phyloP scores from a whole-genome alignment of 306 rosid species.

The Hippophae tibetana region DNA sequence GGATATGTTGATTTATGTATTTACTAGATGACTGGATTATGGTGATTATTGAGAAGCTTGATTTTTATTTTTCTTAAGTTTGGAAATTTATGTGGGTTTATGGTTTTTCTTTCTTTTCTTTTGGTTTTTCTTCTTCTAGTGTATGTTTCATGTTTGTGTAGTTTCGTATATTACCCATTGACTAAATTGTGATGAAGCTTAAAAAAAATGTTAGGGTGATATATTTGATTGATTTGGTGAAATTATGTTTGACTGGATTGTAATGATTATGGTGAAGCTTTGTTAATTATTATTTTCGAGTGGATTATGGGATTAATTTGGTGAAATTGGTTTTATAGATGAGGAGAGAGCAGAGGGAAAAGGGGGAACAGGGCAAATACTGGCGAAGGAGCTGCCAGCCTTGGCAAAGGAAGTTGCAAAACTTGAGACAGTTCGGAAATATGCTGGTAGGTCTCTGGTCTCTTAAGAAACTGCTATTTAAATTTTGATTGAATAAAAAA shows the following conservation, averaged over 20 bases:
- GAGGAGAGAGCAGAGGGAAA: conserved; percentile 38
- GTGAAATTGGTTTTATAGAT: conserved; percentile 20
- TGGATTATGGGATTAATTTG: neutral
- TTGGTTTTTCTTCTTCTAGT: no score
- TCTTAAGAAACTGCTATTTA: conserved; percentile 4
- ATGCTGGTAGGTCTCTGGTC: conserved; percentile 49
- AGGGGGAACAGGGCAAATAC: conserved; percentile 35
- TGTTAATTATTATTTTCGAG: conserved; percentile 1
- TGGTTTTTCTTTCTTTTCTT: no score
- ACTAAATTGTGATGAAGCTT: no score
- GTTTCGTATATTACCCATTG: no score
- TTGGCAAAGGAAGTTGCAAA: conserved; percentile 90
- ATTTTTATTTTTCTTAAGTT: neutral
- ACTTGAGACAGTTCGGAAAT: conserved; percentile 69
- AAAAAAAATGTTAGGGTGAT: no score
- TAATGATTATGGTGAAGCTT: conserved; percentile 12
- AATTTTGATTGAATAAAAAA: conserved; percentile 4
- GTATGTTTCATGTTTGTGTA: no score
- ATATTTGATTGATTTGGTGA: neutral
- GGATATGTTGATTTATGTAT: conserved; percentile 2
- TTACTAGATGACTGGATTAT: neutral
- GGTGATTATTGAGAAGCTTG: neutral
- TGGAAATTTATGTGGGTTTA: neutral
- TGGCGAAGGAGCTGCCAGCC: conserved; percentile 78
- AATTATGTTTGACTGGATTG: neutral